Base-by-base conservation (phyloP, 2,329 filamentous ascomycete species). In the Beauveria asiatica region DNA sequence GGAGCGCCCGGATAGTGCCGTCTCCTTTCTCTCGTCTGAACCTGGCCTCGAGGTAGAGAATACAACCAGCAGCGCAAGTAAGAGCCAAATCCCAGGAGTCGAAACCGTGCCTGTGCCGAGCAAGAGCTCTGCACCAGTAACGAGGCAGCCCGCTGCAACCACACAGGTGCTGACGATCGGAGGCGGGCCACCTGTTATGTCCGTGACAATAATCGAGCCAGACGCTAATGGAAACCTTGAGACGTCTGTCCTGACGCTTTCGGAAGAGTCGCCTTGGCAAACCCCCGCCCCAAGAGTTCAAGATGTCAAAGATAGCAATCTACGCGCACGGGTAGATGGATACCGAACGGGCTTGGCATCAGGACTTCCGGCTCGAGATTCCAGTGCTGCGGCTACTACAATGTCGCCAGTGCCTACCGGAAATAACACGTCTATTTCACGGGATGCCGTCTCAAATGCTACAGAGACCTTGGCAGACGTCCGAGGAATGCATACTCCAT, bases 181-280 rank as follows among this genome's bases (percentile, higher is more conserved):
- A 2, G 52, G 53, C 11, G 59, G 46, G 42, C 13, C 64, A 61
- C 52, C 56, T 33, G 39, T 33, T 23, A 50, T 65, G 8, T 49
- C 68, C 19, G 61, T 69, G 25, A 70, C 67, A 16, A 61, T 71
- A 6, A 65, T 69, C 44, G 61, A 66, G 17, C 61, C 68, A 21
- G 62, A 64, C 11, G 61, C 63, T 19, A 54, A 65, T 10, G 61
- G 63, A 10, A 59, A 63, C 11, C 64, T 66, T 9, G 54, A 64
- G 49, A 70, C 66, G 0, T 64, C 63, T 16, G 44, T 65, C 10
- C 27, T 65, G 42, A 64, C 65, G 3, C 48, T 65, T 9, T 64
- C 42, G 55, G 60, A 63, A 27, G 54, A 55, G 11, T 45, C 59
- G n/a, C 63, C 65, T 10, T 62, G 55, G 37, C 57, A 57, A 27